Evolutionary conservation across 257 asterid genomes (phyloP).

Genomic region (Dorcoceras hygrometricum): DNA sequence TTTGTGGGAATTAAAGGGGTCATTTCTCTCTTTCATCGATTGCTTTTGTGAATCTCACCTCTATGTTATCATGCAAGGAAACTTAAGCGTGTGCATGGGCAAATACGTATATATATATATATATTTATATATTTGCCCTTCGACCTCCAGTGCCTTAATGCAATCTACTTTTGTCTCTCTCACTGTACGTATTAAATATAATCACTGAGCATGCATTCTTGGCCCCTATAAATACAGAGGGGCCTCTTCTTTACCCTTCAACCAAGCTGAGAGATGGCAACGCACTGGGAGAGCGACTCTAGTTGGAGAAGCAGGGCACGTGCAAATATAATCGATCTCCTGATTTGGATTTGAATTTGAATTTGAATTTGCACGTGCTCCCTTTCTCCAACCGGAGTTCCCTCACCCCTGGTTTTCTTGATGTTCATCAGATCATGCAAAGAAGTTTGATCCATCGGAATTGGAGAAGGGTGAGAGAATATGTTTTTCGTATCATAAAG

Average conservation of each 20-base stretch:
- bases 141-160: neutral
- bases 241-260: neutral
- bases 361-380: neutral
- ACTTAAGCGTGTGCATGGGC: neutral
- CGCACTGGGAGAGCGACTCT: neutral
- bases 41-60: neutral
- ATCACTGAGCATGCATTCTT: neutral
- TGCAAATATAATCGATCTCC: neutral
- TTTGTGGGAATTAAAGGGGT: neutral
- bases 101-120: too few species aligned
- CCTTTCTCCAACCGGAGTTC: neutral
- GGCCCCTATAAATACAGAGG: neutral
- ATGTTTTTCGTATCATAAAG: too few species aligned
- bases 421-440: too few species aligned
- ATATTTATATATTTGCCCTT: too few species aligned
- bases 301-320: slow-evolving; percentile 1
- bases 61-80: neutral
- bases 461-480: too few species aligned
- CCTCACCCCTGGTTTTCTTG: neutral
- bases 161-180: too few species aligned
- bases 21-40: too few species aligned
- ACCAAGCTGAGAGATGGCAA: neutral
- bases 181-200: neutral
- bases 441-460: too few species aligned
- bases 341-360: neutral